Percentiles rank a stretch among this genome's conserved stretches.
Conservation (phyloP, 768 basidiomycete genomes). For the Macrolepiota albuminosa region DNA sequence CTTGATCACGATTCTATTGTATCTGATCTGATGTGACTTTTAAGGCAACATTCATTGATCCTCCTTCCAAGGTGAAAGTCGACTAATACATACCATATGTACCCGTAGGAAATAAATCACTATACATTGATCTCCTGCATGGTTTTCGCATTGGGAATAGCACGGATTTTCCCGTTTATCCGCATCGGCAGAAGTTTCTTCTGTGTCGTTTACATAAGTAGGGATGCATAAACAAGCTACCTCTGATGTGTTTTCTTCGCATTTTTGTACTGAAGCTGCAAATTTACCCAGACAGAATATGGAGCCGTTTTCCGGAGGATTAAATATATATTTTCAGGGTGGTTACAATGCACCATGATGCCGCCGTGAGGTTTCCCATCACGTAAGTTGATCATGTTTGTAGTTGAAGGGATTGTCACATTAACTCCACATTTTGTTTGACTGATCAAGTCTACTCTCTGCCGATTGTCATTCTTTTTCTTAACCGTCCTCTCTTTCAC, state of each 20-base stretch:
- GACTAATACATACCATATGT: constrained; percentile 29
- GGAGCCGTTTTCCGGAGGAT: neutral
- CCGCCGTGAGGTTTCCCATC: neutral
- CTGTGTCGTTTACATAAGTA: neutral
- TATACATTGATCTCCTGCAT: neutral
- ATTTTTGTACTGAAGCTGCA: neutral
- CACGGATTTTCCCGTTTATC: neutral
- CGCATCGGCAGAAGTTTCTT: neutral
- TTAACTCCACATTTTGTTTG: neutral
- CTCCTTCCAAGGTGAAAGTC: constrained; percentile 47
- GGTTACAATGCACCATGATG: too few species aligned
- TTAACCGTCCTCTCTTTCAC: neutral
- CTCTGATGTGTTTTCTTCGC: neutral
- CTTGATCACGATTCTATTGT: neutral
- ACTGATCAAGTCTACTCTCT: neutral
- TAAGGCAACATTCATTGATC: constrained; percentile 55
- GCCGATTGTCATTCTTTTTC: neutral
- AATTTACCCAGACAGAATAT: neutral
- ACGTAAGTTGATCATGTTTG: neutral
- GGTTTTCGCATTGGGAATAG: neutral
- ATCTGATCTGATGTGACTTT: neutral
- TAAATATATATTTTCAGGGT: too few species aligned
- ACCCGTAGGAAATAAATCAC: constrained; percentile 14
- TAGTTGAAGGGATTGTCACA: neutral
- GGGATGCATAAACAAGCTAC: neutral